Evolutionary conservation across 208 protist genomes (phyloP), one percentile per base, ranked within the genome.

Genomic region (Trypanosoma scelopori): DNA sequence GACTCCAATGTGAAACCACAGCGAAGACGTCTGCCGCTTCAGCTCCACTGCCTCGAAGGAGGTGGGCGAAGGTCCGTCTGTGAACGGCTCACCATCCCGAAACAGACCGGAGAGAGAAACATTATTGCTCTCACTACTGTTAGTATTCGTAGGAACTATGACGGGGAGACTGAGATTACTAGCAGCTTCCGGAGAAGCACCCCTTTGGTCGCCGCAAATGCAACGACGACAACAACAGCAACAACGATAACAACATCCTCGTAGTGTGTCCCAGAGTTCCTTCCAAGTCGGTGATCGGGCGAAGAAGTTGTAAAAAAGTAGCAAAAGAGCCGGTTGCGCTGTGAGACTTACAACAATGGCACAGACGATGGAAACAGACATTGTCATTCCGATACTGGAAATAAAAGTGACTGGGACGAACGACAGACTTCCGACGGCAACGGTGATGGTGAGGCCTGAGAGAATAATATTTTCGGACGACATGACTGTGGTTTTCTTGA

Each of bases 361-460:
- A 37, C 65, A 52, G 25, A 82, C 2, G 27, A 81, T 20, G 18
- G 62, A 37, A 45, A 89, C 5, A 28, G 46, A 68, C 25, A 59
- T 57, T 28, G 59, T 71, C 41, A 87, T 13, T 20, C 82, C 85
- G 37, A 86, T 70, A 15, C 73, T 76, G 20, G 51, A 55, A 51
- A 91, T 55, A 58, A 87, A 59, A 16, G 27, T 11, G 42, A 89
- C 39, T 5, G 76, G 74, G 11, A 90, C 51, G 58, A 84, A 73
- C 16, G 53, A 27, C 18, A 87, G 56, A 49, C 72, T 78, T 15
- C 73, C 52, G 25, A 86, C 79, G 56, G 66, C 69, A 22, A 83
- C 28, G 15, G 71, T 56, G 53, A 90, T 58, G 3, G 73, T 80
- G 11, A 64, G 32, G 22, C 84, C 84, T 16, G 75, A 84, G 18